Conservation (phyloP, 805 yeast species). For the Saccharomycopsis capsularis region DNA sequence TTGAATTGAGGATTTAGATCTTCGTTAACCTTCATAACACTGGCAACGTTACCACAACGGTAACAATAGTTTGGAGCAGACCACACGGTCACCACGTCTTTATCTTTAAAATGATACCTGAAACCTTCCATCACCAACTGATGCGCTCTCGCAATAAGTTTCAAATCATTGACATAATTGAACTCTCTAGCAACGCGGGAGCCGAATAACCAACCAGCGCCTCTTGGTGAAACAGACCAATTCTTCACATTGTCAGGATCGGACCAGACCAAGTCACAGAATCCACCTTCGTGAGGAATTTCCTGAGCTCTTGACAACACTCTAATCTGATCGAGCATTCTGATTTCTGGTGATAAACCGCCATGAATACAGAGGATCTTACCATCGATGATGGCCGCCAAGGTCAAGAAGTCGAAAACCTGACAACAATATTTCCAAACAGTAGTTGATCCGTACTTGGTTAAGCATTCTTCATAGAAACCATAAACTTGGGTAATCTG, state of each 20-base stretch:
- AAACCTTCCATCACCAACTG: slow-evolving; percentile 98
- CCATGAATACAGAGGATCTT: slow-evolving; percentile 94
- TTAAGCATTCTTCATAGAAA: slow-evolving; percentile 90
- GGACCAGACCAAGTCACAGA: slow-evolving; percentile 95
- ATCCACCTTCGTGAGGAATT: slow-evolving; percentile 98
- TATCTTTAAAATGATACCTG: slow-evolving; percentile 91
- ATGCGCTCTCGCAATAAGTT: slow-evolving; percentile 91
- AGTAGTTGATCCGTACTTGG: slow-evolving; percentile 88
- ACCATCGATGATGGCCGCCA: slow-evolving; percentile 95
- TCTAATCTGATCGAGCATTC: slow-evolving; percentile 95
- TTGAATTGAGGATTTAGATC: slow-evolving; percentile 82
- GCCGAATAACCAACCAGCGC: slow-evolving; percentile 98
- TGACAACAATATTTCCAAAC: slow-evolving; percentile 97
- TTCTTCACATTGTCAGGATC: slow-evolving; percentile 97
- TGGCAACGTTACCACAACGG: slow-evolving; percentile 96
- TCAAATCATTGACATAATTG: slow-evolving; percentile 86
- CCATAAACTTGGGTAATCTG: slow-evolving; percentile 99
- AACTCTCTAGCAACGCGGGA: slow-evolving; percentile 90
- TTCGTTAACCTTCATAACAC: slow-evolving; percentile 94
- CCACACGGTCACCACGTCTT: slow-evolving; percentile 97
- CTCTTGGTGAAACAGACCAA: slow-evolving; percentile 97
- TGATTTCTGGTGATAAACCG: slow-evolving; percentile 92
- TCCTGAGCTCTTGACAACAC: slow-evolving; percentile 94
- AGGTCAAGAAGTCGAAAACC: slow-evolving; percentile 86
- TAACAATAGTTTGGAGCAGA: slow-evolving; percentile 96